phyloP scores from a whole-genome alignment of 768 basidiomycete species.

The Imleria badia region DNA sequence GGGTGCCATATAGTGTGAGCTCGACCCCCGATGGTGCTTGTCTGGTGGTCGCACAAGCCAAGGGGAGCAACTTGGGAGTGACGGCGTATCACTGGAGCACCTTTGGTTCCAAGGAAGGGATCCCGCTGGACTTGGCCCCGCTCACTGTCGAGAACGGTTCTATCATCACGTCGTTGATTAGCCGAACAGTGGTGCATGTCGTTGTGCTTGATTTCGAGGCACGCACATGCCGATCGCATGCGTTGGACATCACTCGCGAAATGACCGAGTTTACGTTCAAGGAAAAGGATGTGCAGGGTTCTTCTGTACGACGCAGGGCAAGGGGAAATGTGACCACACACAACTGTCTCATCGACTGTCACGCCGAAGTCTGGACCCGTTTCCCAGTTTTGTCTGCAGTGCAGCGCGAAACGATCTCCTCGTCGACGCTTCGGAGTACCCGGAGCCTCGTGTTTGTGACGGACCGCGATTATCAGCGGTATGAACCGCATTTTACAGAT shows the following conservation, averaged over 20 bases:
- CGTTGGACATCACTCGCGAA: constrained; percentile 53
- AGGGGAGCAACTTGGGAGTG: constrained; percentile 17
- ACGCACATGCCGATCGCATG: constrained; percentile 40
- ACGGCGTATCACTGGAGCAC: constrained; percentile 55
- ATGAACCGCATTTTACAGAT: constrained; percentile 43
- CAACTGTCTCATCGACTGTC: constrained; percentile 55
- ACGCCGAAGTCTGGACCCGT: constrained; percentile 57
- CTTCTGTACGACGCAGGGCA: constrained; percentile 4
- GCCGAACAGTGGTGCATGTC: constrained; percentile 42
- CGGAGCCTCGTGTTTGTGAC: constrained; percentile 47
- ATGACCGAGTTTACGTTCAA: constrained; percentile 57
- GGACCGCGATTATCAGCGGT: constrained; percentile 35
- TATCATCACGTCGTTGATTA: constrained; percentile 46
- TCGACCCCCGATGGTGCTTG: constrained; percentile 59
- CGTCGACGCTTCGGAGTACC: constrained; percentile 30
- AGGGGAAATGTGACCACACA: constrained; percentile 31
- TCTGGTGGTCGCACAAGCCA: constrained; percentile 36
- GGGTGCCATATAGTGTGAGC: constrained; percentile 30
- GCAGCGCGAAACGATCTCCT: constrained; percentile 43
- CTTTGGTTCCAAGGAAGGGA: constrained; percentile 54
- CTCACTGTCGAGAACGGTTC: constrained; percentile 22
- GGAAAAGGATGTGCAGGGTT: constrained; percentile 34
- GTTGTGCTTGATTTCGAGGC: constrained; percentile 37
- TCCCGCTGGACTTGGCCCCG: constrained; percentile 34
- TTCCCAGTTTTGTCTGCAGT: constrained; percentile 59